These are phyloP conservation scores for Saussurea involucrata DNA, from an alignment of 129 eudicot genomes.

Conservation along the genomic window DNA sequence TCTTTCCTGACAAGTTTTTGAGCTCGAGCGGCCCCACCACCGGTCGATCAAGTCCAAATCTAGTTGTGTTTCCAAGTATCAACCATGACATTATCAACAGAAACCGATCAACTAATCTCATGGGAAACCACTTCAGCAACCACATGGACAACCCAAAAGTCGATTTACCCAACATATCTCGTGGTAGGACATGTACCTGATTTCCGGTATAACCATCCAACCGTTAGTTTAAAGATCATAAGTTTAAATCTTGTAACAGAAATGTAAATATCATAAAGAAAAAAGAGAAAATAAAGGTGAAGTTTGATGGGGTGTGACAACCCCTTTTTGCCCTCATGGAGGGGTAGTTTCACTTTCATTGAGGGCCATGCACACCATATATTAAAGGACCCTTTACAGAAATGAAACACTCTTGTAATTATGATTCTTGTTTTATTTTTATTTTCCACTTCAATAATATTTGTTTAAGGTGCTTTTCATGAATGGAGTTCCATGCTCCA, in stretches of 20 bases:
- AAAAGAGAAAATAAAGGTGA: slow-evolving; percentile 20
- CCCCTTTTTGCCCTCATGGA: slow-evolving; percentile 31
- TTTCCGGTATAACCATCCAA: slow-evolving; percentile 14
- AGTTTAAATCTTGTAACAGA: background rate
- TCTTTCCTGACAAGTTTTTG: slow-evolving; percentile 75
- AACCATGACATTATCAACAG: slow-evolving; percentile 65
- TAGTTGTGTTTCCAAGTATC: slow-evolving; percentile 73
- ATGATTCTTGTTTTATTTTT: slow-evolving; percentile 8
- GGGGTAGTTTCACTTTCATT: slow-evolving; percentile 31
- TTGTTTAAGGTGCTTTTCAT: slow-evolving; percentile 23
- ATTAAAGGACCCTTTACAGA: slow-evolving; percentile 33
- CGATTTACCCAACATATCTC: slow-evolving; percentile 92
- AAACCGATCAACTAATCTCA: slow-evolving; percentile 72
- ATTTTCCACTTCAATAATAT: background rate
- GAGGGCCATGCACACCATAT: slow-evolving; percentile 38
- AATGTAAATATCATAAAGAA: background rate
- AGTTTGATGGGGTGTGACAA: slow-evolving; percentile 22
- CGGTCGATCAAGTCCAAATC: slow-evolving; percentile 72
- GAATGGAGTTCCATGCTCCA: slow-evolving; percentile 28
- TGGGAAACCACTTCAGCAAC: slow-evolving; percentile 94
- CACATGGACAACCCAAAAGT: slow-evolving; percentile 98
- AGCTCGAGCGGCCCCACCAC: slow-evolving; percentile 76
- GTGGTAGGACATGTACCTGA: slow-evolving; percentile 93
- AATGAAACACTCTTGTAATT: slow-evolving; percentile 25
- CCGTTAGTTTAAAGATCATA: background rate